A percentile compares a stretch with the other conserved stretches of the same genome.
These are phyloP conservation scores for Lycium barbarum DNA, from an alignment of 257 asterid genomes.

Conservation along the genomic window DNA sequence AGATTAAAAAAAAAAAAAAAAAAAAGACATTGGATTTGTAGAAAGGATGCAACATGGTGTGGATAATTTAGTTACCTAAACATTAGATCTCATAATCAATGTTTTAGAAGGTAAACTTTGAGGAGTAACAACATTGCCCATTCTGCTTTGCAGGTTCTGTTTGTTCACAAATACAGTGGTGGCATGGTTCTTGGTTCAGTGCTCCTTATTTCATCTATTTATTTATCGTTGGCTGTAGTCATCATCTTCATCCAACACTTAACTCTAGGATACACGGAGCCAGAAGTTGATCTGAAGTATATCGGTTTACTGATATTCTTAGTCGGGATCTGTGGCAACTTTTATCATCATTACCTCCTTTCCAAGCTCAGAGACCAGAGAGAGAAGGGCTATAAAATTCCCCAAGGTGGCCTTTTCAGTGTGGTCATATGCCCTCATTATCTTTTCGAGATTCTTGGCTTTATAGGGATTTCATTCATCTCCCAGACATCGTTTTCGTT, in stretches of 20 bases:
- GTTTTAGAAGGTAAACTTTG: background rate
- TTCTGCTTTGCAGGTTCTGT: constrained; percentile 54
- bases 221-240: constrained; percentile 47
- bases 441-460: constrained; percentile 56
- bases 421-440: constrained; percentile 72
- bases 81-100: no score
- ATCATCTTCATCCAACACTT: constrained; percentile 52
- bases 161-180: constrained; percentile 66
- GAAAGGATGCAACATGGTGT: no score
- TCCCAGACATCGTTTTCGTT: constrained; percentile 56
- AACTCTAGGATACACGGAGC: constrained; percentile 46
- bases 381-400: constrained; percentile 60
- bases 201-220: constrained; percentile 49
- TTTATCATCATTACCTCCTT: constrained; percentile 75
- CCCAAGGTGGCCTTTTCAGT: constrained; percentile 61
- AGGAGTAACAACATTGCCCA: background rate
- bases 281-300: constrained; percentile 47
- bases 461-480: constrained; percentile 60
- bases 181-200: constrained; percentile 52
- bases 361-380: constrained; percentile 53
- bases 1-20: no score
- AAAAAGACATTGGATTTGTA: no score
- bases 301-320: constrained; percentile 49
- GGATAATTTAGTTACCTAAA: no score
- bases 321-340: constrained; percentile 61